Evolutionary conservation across 352 stramenopile genomes (phyloP).

Genomic region (Globisporangium emineosum): DNA sequence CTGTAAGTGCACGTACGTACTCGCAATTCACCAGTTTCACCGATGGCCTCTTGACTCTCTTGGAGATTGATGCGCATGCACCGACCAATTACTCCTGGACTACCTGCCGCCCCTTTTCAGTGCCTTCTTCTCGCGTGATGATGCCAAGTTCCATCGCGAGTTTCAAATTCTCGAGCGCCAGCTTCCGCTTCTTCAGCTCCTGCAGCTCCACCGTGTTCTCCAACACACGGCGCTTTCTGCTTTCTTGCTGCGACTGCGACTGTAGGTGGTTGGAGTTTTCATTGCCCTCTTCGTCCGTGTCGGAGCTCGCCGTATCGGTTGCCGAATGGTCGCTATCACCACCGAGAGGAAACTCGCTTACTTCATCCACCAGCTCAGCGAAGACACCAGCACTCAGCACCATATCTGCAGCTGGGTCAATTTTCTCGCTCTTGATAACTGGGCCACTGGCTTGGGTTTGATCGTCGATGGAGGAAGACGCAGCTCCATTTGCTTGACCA

Average conservation of each 20-base stretch:
- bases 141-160: background rate
- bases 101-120: background rate
- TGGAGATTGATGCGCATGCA: background rate
- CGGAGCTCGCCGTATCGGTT: background rate
- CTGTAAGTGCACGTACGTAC: too few species aligned
- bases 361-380: background rate
- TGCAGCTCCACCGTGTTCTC: background rate
- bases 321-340: background rate
- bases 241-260: background rate
- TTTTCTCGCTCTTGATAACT: background rate
- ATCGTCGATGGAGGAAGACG: background rate
- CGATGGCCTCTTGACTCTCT: background rate
- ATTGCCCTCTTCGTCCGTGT: background rate
- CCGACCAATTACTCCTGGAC: background rate
- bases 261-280: background rate
- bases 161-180: background rate
- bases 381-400: background rate
- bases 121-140: background rate
- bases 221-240: background rate
- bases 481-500: background rate
- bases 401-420: background rate
- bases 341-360: background rate
- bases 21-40: too few species aligned
- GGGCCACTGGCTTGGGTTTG: background rate
- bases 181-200: constrained; percentile 4